These are phyloP conservation scores for Pseudozyma thailandica DNA, from an alignment of 1,284 basidiomycete species.

Conservation along the genomic window DNA sequence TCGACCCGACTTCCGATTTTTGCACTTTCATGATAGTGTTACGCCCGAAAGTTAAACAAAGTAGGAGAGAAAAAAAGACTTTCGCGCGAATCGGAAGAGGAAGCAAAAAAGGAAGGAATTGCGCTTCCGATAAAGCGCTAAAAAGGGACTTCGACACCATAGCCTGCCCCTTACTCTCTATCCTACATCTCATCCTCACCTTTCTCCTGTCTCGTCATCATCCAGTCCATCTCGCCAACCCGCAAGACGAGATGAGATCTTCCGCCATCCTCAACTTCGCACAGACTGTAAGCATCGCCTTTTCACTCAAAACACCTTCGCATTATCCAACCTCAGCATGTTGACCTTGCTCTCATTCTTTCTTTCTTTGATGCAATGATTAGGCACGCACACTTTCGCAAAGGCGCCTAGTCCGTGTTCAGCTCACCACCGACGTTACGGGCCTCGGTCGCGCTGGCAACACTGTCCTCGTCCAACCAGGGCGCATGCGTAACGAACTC, in stretches of 20 bases:
- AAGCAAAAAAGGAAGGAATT: background rate
- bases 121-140: background rate
- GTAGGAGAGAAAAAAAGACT: background rate
- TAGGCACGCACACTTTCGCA: slow-evolving; percentile 45
- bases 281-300: slow-evolving; percentile 32
- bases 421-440: slow-evolving; percentile 21
- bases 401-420: slow-evolving; percentile 48
- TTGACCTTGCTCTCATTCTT: background rate
- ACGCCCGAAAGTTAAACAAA: background rate
- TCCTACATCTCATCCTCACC: slow-evolving; percentile 1
- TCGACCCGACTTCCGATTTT: background rate
- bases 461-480: slow-evolving; percentile 42
- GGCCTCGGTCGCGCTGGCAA: slow-evolving; percentile 35
- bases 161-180: background rate
- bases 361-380: background rate
- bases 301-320: background rate
- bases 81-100: slow-evolving; percentile 10
- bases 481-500: slow-evolving; percentile 49
- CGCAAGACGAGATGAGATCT: slow-evolving; percentile 42
- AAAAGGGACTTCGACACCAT: background rate
- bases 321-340: background rate
- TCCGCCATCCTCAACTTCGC: slow-evolving; percentile 30
- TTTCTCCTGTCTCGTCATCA: background rate
- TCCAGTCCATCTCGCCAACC: background rate
- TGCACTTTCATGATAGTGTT: background rate